Evolutionary conservation across 208 protist species (phyloP), one percentile per base, ranked within the genome.

Genomic region (Porcisia deanei): DNA sequence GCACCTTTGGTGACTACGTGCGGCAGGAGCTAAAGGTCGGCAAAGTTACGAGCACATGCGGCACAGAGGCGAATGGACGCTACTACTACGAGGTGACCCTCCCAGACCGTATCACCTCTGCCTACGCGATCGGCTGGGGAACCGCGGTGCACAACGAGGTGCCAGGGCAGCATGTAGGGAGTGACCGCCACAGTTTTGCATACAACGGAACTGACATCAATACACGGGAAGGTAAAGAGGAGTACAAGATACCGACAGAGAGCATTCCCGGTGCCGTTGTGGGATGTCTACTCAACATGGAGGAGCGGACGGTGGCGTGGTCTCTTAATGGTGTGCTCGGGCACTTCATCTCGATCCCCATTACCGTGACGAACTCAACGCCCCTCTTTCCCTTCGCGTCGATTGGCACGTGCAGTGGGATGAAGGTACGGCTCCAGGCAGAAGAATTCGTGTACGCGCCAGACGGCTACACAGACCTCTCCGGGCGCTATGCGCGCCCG

Each of bases 91-190:
- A 97, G 77, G 89, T 94, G 53, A 81, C 79, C 30, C 84, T 97
- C 53, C 89, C 94, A 2, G 91, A 97, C 45, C 86, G 86, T 59
- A 71, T 92, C 18, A 83, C 76, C 14, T 82, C 85, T 22, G 85
- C 90, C 43, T 96, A 94, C 84, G 92, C 87, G n/a, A 84, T 96
- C 41, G 94, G 94, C 43, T 97, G 94, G 92, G 94, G 94, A 68
- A 95, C 94, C 10, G 59, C 78, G 71, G 57, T 85, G 69, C 94
- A 97, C 84, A 85, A 77, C 37, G 89, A 96, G 45, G 88, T 95
- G 45, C 91, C 94, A 12, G 91, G 87, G 34, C 90, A 95, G 71
- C 94, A 96, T 78, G 92, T 97, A 41, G 94, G 94, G 72, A 95
- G 90, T 76, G 94, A 97, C 76, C 82, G 76, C 61, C 81, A 76